Conservation (phyloP, 2,329 filamentous ascomycete genomes). For the Fusarium drepaniforme region DNA sequence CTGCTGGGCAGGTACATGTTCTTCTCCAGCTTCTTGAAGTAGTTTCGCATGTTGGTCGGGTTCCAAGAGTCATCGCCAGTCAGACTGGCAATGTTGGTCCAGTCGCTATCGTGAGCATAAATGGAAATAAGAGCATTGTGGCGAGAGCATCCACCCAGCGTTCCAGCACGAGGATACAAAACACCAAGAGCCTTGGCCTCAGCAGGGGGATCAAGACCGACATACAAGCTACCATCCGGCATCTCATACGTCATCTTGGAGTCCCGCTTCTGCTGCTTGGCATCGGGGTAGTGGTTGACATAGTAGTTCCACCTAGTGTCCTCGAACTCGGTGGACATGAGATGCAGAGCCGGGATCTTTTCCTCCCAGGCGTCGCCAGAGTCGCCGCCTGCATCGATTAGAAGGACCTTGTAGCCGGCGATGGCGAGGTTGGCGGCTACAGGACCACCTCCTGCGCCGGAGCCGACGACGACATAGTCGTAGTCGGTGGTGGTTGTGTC, state of each 20-base stretch:
- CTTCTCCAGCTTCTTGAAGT: slow-evolving; percentile 57
- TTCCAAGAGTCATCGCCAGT: slow-evolving; percentile 59
- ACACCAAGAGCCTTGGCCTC: slow-evolving; percentile 55
- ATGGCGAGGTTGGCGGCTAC: slow-evolving; percentile 67
- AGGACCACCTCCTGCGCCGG: slow-evolving; percentile 67
- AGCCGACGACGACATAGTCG: slow-evolving; percentile 72
- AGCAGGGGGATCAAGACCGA: slow-evolving; percentile 49
- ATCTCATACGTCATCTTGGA: slow-evolving; percentile 61
- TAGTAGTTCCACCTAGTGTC: slow-evolving; percentile 68
- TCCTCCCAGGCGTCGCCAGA: slow-evolving; percentile 53
- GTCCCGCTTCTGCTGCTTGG: slow-evolving; percentile 56
- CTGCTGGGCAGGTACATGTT: slow-evolving; percentile 55
- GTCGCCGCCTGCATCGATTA: slow-evolving; percentile 70
- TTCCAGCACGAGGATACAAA: slow-evolving; percentile 58
- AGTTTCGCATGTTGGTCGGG: slow-evolving; percentile 54
- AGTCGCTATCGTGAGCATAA: slow-evolving; percentile 56
- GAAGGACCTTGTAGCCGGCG: slow-evolving; percentile 67
- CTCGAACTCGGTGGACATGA: slow-evolving; percentile 44
- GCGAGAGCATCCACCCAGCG: slow-evolving; percentile 55
- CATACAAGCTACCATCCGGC: slow-evolving; percentile 51
- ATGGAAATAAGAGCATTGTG: slow-evolving; percentile 55
- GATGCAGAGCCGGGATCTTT: slow-evolving; percentile 44
- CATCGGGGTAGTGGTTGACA: slow-evolving; percentile 69
- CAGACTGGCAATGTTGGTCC: slow-evolving; percentile 52
- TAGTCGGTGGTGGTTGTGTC: slow-evolving; percentile 48